Percentiles rank a stretch among this genome's conserved stretches.
phyloP scores from a whole-genome alignment of 2,329 filamentous ascomycete species.

The Neofusicoccum sp. region DNA sequence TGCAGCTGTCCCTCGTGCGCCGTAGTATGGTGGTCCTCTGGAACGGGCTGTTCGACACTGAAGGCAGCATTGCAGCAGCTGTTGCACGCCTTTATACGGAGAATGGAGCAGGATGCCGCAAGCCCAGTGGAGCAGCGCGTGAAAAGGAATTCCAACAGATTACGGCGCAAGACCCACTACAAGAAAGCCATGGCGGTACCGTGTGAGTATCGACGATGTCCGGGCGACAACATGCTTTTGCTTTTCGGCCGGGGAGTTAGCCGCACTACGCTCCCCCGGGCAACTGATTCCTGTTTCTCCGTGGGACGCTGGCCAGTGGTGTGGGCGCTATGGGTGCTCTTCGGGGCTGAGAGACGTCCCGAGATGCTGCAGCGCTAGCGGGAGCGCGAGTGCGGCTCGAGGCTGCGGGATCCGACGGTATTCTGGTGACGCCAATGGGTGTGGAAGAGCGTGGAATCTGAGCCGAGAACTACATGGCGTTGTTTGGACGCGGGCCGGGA shows the following conservation, averaged over 20 bases:
- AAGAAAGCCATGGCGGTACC: neutral
- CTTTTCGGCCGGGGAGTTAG: neutral
- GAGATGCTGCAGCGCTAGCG: too few species aligned
- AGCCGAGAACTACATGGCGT: too few species aligned
- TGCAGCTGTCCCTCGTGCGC: too few species aligned
- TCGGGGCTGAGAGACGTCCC: too few species aligned
- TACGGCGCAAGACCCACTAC: neutral
- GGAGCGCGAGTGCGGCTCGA: neutral
- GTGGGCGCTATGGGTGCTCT: neutral
- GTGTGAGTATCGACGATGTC: neutral
- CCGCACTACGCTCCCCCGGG: neutral
- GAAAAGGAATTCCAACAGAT: neutral
- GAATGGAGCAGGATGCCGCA: neutral
- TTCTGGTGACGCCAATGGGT: too few species aligned
- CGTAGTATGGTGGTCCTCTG: neutral
- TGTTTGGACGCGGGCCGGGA: too few species aligned
- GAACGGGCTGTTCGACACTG: neutral
- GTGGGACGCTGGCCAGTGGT: neutral
- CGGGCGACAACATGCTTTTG: neutral
- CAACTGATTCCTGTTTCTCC: neutral
- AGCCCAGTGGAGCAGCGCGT: neutral
- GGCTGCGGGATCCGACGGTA: too few species aligned
- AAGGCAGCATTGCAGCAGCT: neutral
- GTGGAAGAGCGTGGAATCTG: too few species aligned
- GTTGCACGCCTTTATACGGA: neutral